Evolutionary conservation across 2,329 filamentous ascomycete genomes (phyloP), one percentile per base, ranked within the genome.

Genomic region (Hypoxylon sp.): DNA sequence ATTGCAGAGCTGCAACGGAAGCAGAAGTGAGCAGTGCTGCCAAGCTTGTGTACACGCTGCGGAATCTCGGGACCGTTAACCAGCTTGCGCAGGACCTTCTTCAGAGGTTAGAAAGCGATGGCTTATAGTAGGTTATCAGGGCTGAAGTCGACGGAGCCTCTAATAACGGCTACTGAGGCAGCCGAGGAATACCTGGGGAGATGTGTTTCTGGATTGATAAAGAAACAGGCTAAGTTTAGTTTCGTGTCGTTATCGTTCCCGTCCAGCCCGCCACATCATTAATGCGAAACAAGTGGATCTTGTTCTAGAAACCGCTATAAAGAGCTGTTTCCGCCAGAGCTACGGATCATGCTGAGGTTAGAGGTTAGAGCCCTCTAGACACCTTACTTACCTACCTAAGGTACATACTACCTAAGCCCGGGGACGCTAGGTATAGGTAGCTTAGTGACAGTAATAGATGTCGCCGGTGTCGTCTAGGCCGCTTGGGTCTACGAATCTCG

Each of bases 251-350:
- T 26, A n/a, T n/a, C n/a, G n/a, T n/a, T n/a, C n/a, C n/a, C n/a
- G n/a, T n/a, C n/a, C n/a, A n/a, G n/a, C 26, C 17, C 6, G 23
- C 31, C 47, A 37, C 24, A 24, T 52, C n/a, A n/a, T 31, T 26
- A 45, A 41, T 42, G 33, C 37, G 33, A 58, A 42, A 48, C 40
- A 49, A 11, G 20, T 40, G 29, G 24, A 21, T 26, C 15, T 35
- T 4, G 58, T 48, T 21, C 46, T 41, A 18, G 27, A 55, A 40
- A n/a, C 48, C 47, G 51, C n/a, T n/a, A 38, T 27, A 58, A 62
- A 8, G 31, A 46, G 47, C 11, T 15, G 17, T 3, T 47, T 20
- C 10, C 11, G 17, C 26, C 17, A 2, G 20, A 15, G 29, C 13
- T 2, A 33, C 13, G 3, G 5, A 33, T 15, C 13, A 33, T 33